Percentiles rank a stretch among this genome's conserved stretches.
phyloP scores from a whole-genome alignment of 306 rosid genomes.

The Rosa persica region DNA sequence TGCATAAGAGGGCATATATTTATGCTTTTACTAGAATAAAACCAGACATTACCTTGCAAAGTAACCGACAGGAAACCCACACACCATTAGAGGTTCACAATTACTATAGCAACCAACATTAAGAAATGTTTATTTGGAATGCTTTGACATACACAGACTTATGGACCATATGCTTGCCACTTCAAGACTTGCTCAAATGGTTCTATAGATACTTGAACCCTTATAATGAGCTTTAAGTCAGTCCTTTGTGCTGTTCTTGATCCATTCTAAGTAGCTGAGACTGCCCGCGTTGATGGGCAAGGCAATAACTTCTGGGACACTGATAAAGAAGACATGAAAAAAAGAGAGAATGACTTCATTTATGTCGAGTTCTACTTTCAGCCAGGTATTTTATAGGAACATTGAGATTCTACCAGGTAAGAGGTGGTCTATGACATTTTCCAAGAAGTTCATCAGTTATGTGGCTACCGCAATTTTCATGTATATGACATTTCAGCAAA shows the following conservation, averaged over 20 bases:
- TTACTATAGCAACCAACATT: background rate
- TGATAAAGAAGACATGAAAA: conserved; percentile 35
- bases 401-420: background rate
- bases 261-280: conserved; percentile 74
- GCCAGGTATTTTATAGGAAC: background rate
- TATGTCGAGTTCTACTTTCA: background rate
- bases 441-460: background rate
- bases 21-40: background rate
- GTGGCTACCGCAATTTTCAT: background rate
- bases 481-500: background rate
- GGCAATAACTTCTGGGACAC: conserved; percentile 94
- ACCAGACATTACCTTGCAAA: background rate
- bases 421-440: background rate
- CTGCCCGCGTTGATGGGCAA: conserved; percentile 86
- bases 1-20: background rate
- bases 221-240: conserved; percentile 31
- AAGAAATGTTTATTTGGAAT: background rate
- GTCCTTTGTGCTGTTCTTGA: conserved; percentile 86
- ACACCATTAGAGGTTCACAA: background rate
- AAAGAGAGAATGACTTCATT: background rate
- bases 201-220: background rate
- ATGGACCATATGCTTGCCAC: background rate
- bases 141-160: background rate
- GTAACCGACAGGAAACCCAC: background rate
- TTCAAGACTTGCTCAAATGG: background rate